phyloP scores from a whole-genome alignment of 106 monocot species.

The Acorus calamus region DNA sequence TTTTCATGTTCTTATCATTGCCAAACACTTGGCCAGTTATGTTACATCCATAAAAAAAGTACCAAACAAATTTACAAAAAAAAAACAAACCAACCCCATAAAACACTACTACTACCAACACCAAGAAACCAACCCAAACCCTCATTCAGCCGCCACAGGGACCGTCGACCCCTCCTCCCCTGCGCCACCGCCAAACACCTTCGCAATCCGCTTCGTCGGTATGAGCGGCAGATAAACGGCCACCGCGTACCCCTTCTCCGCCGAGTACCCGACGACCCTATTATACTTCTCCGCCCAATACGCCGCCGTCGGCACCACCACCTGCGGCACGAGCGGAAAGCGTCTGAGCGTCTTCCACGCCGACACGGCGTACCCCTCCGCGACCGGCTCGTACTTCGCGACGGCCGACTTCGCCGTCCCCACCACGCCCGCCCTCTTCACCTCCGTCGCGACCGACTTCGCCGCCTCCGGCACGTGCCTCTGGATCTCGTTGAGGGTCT shows the following conservation, averaged over 20 bases:
- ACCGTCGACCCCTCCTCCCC: neutral
- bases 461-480: slow-evolving; percentile 32
- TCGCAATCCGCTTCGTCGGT: slow-evolving; percentile 56
- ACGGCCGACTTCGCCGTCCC: slow-evolving; percentile 35
- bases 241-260: slow-evolving; percentile 54
- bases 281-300: slow-evolving; percentile 65
- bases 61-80: too few relatives aligned
- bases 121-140: too few relatives aligned
- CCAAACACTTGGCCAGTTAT: too few relatives aligned
- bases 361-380: slow-evolving; percentile 57
- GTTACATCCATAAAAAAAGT: too few relatives aligned
- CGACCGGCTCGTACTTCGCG: slow-evolving; percentile 51
- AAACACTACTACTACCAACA: too few relatives aligned
- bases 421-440: slow-evolving; percentile 44
- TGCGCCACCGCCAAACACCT: slow-evolving; percentile 33
- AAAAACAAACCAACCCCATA: too few relatives aligned
- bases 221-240: slow-evolving; percentile 60
- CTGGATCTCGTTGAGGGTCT: slow-evolving; percentile 42
- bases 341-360: slow-evolving; percentile 69
- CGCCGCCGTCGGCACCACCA: slow-evolving; percentile 61
- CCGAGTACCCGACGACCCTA: slow-evolving; percentile 28
- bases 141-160: too few relatives aligned
- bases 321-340: slow-evolving; percentile 49
- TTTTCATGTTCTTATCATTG: too few relatives aligned
- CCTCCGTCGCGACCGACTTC: slow-evolving; percentile 37